Conservation (phyloP, 495 filamentous ascomycete genomes). For the Tuber umbilicatum region DNA sequence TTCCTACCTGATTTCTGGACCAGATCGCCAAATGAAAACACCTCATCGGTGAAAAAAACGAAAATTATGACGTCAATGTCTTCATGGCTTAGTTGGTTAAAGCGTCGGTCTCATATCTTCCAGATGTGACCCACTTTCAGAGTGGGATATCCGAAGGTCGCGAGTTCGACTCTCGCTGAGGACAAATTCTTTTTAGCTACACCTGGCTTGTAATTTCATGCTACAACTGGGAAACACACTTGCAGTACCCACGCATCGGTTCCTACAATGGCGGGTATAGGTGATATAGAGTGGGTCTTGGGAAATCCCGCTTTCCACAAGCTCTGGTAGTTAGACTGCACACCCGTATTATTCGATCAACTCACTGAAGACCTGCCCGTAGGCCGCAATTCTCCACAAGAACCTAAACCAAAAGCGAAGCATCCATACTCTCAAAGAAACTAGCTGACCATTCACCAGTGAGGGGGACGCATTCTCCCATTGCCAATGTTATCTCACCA, state of each 20-base stretch:
- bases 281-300: background rate
- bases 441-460: background rate
- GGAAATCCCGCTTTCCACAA: background rate
- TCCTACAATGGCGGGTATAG: background rate
- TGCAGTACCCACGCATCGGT: background rate
- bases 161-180: constrained; percentile 38
- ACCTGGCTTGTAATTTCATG: background rate
- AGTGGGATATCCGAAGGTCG: constrained; percentile 38
- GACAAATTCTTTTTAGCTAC: constrained; percentile 11
- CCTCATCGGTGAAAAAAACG: background rate
- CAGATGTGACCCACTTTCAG: constrained; percentile 29
- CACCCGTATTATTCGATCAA: too few species aligned
- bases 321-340: background rate
- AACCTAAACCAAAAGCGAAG: too few species aligned
- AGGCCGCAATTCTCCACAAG: too few species aligned
- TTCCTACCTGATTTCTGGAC: background rate
- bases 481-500: background rate
- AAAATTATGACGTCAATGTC: background rate
- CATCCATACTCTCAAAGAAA: background rate
- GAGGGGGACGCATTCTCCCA: background rate
- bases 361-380: too few species aligned
- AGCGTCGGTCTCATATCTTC: constrained; percentile 37
- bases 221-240: background rate
- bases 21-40: too few species aligned
- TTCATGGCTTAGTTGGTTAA: constrained; percentile 40